Base-by-base conservation (phyloP, 345 rosid species). In the Limnanthes douglasii region DNA sequence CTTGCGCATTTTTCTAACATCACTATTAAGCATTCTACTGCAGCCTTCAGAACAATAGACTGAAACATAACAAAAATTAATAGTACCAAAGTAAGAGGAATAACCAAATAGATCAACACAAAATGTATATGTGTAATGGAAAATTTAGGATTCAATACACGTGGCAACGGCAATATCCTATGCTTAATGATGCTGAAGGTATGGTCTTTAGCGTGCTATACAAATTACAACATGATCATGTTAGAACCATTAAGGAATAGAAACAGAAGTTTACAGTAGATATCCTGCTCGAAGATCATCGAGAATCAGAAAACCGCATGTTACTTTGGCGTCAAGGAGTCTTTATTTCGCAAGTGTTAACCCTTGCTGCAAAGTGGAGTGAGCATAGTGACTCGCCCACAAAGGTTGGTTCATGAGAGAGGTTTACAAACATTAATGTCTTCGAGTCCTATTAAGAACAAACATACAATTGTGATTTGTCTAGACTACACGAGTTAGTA, bases 281-380 rank as follows among this genome's bases (percentile, higher is more conserved):
- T 34, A 11, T 31, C 10, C 23, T 28, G 60, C n/a, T 31, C 21
- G n/a, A 44, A 28, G 5, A 53, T 65, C 59, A 82, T 28, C 94
- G 92, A 41, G 66, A 59, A 17, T 83, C 97, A 13, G 61, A 37
- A 17, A 60, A 48, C 23, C 69, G 56, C 12, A 52, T 39, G 46
- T 50, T 58, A 33, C 66, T 67, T 36, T 80, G 85, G 6, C 98
- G 84, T 6, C 98, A 60, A 4, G 98, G 94, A 31, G 75, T 71
- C 37, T 96, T 96, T 37, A 92, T 92, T 65, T 92, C 99, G n/a
- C 99, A 92, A 21, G 96, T 82, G 54, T 92, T 92, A 11, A 92
- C 99, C 49, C 99, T 65, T 4, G 99, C 88, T 31, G 99, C 99
- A 1, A 92, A 92, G 11, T 94, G 70, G 8, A 92, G 76, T 8